Conservation (phyloP, 208 protist genomes). For the Lotmaria passim region DNA sequence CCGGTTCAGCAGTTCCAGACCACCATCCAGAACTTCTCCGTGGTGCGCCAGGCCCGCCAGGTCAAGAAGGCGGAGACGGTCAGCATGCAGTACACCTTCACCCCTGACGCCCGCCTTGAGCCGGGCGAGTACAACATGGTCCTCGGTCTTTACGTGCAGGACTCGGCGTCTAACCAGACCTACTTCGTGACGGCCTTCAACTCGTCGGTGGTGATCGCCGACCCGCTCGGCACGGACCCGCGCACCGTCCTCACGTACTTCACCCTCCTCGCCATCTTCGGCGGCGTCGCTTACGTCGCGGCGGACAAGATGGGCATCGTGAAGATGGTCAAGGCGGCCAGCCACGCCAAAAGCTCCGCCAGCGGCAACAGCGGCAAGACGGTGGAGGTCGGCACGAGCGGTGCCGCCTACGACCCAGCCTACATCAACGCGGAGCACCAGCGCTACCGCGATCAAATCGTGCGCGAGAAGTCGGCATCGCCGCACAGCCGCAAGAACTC, state of each 20-base stretch:
- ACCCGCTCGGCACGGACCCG: slow-evolving; percentile 75
- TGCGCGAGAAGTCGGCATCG: slow-evolving; percentile 53
- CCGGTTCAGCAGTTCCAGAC: slow-evolving; percentile 42
- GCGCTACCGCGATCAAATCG: slow-evolving; percentile 67
- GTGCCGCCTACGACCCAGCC: slow-evolving; percentile 71
- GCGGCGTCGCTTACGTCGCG: slow-evolving; percentile 53
- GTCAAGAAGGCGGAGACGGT: slow-evolving; percentile 65
- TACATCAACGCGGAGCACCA: slow-evolving; percentile 87
- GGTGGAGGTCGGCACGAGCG: slow-evolving; percentile 47
- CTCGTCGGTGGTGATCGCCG: slow-evolving; percentile 69
- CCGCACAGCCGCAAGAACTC: slow-evolving; percentile 34
- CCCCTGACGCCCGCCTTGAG: slow-evolving; percentile 69
- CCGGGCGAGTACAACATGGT: slow-evolving; percentile 85
- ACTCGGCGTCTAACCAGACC: slow-evolving; percentile 67
- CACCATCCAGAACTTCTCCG: slow-evolving; percentile 90
- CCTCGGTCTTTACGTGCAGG: slow-evolving; percentile 76
- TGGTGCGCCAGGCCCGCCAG: slow-evolving; percentile 72
- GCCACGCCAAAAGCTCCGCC: slow-evolving; percentile 14
- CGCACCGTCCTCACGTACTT: slow-evolving; percentile 86
- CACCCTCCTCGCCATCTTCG: slow-evolving; percentile 68
- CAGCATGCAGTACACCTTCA: slow-evolving; percentile 87
- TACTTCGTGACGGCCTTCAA: slow-evolving; percentile 79
- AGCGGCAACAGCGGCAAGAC: slow-evolving; percentile 2
- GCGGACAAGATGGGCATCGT: slow-evolving; percentile 54
- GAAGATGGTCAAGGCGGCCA: slow-evolving; percentile 38